Percentiles rank a stretch among this genome's conserved stretches.
Evolutionary conservation across 176 grass and related monocot species (phyloP).

Genomic region (Olyra latifolia): DNA sequence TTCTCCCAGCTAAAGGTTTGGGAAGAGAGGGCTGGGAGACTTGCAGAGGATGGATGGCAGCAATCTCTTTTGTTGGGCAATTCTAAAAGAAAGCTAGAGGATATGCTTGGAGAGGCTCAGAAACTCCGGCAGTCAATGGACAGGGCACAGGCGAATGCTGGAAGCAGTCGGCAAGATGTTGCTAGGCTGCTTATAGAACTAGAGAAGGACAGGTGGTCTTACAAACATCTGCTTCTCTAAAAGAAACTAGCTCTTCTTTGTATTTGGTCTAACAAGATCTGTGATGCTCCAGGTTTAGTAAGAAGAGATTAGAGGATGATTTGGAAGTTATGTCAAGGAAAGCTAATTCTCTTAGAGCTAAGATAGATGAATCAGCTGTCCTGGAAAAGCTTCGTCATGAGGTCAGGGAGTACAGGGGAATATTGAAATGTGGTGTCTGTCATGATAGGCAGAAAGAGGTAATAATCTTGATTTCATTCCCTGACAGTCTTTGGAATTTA

Average conservation of each 20-base stretch:
- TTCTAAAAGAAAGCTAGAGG: slow-evolving; percentile 58
- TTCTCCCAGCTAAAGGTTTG: slow-evolving; percentile 67
- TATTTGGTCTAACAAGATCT: neutral
- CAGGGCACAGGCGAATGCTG: slow-evolving; percentile 47
- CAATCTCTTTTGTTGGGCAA: slow-evolving; percentile 49
- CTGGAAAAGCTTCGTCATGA: slow-evolving; percentile 78
- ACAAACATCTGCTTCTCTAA: neutral
- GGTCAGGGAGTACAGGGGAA: slow-evolving; percentile 71
- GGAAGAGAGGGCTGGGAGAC: slow-evolving; percentile 55
- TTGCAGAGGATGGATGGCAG: slow-evolving; percentile 64
- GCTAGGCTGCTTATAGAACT: slow-evolving; percentile 67
- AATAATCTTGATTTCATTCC: slow-evolving; percentile 17
- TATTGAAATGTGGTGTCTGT: slow-evolving; percentile 85
- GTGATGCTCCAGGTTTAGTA: slow-evolving; percentile 64
- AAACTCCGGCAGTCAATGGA: slow-evolving; percentile 49
- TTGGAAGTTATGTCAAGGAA: slow-evolving; percentile 76
- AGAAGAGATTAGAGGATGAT: slow-evolving; percentile 76
- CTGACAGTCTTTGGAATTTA: neutral
- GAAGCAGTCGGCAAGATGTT: slow-evolving; percentile 51
- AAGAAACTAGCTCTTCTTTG: neutral
- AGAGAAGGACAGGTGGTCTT: slow-evolving; percentile 81
- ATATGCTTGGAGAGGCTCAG: slow-evolving; percentile 52
- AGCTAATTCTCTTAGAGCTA: slow-evolving; percentile 60
- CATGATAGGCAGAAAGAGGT: slow-evolving; percentile 84
- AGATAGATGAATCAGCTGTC: slow-evolving; percentile 52